Conservation (phyloP, 805 yeast species). For the Sugiyamaella marilandica region DNA sequence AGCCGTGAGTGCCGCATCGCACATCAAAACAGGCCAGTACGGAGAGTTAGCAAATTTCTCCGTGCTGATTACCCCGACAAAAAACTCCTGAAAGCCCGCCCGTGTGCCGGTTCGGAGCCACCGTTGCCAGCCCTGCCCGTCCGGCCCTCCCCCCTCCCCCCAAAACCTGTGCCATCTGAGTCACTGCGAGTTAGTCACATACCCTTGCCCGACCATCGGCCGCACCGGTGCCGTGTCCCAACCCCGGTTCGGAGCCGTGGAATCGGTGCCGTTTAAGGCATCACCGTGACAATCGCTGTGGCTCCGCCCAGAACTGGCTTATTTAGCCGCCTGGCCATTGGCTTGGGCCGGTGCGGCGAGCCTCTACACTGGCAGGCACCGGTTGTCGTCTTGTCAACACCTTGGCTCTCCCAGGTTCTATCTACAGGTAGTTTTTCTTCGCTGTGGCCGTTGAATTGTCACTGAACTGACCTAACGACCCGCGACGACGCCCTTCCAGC, state of each 20-base stretch:
- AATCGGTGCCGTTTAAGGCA: not conserved
- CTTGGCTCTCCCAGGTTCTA: not conserved
- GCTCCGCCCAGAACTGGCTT: not conserved
- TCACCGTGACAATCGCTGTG: not conserved
- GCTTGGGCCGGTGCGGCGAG: not conserved
- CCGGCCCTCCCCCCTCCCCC: not conserved
- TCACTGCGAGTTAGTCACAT: slow-evolving; percentile 1
- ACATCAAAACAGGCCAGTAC: too few relatives aligned
- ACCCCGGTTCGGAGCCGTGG: not conserved
- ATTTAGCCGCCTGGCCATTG: not conserved
- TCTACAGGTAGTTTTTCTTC: not conserved
- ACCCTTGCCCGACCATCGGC: not conserved
- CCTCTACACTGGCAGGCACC: not conserved
- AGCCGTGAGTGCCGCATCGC: too few relatives aligned
- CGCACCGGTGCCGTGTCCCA: not conserved
- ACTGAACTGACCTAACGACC: slow-evolving; percentile 2
- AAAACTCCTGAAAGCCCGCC: too few relatives aligned
- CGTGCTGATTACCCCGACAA: too few relatives aligned
- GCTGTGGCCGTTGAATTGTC: slow-evolving; percentile 1
- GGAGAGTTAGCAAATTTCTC: too few relatives aligned
- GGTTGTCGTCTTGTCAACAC: not conserved
- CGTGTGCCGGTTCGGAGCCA: too few relatives aligned
- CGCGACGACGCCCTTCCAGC: too few relatives aligned
- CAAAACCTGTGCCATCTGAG: slow-evolving; percentile 2
- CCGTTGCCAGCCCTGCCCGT: too few relatives aligned